Conservation (phyloP, 2,329 filamentous ascomycete genomes). For the Trichophyton benhamiae region DNA sequence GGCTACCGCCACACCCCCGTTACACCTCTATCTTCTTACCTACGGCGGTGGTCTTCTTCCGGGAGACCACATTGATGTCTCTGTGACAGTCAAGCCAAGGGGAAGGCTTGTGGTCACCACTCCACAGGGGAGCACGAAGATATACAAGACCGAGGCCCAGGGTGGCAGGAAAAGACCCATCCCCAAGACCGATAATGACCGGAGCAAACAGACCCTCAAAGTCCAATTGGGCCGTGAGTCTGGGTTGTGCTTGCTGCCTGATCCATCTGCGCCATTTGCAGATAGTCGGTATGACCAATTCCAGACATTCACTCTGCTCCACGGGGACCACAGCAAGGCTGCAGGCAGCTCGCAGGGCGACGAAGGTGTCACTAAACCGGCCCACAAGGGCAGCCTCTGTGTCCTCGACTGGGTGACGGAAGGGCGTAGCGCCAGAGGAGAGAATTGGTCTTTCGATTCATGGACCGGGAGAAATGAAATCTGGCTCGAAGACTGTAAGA, state of each 20-base stretch:
- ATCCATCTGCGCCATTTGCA: conserved; percentile 85
- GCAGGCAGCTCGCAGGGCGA: not conserved
- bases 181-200: conserved; percentile 19
- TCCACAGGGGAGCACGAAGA: conserved; percentile 74
- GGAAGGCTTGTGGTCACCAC: conserved; percentile 54
- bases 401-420: conserved; percentile 90
- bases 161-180: conserved; percentile 29
- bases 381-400: conserved; percentile 48
- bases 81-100: conserved; percentile 49
- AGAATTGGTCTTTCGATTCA: conserved; percentile 70
- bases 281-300: conserved; percentile 72
- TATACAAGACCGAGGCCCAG: conserved; percentile 62
- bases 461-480: conserved; percentile 85
- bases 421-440: conserved; percentile 70
- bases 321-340: not conserved
- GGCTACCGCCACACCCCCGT: conserved; percentile 38
- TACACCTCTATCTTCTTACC: conserved; percentile 78
- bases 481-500: conserved; percentile 26
- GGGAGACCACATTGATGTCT: conserved; percentile 67
- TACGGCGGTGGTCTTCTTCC: conserved; percentile 90
- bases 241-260: conserved; percentile 58
- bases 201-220: conserved; percentile 39
- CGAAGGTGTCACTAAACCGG: not conserved
- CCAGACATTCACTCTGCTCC: conserved; percentile 57
- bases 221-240: conserved; percentile 38